Percentiles rank a stretch among this genome's conserved stretches.
Evolutionary conservation across 1,284 basidiomycete genomes (phyloP).

Genomic region (Lignosus rhinocerotis): DNA sequence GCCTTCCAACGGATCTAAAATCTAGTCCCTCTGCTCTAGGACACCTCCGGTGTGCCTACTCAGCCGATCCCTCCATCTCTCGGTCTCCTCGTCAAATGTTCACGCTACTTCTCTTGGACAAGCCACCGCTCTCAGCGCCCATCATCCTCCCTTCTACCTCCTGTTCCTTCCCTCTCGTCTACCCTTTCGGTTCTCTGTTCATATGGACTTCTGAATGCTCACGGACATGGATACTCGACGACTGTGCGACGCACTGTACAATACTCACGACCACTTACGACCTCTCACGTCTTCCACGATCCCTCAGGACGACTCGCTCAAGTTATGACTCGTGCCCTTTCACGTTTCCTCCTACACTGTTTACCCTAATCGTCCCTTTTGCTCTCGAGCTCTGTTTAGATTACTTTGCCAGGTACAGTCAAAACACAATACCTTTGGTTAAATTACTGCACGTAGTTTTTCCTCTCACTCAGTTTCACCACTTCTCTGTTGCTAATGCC

Average conservation of each 20-base stretch:
- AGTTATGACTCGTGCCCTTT: not conserved
- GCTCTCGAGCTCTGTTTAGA: not conserved
- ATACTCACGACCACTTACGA: not conserved
- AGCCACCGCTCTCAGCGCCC: not conserved
- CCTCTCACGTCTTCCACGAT: not conserved
- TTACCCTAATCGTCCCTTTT: not conserved
- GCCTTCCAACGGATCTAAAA: not conserved
- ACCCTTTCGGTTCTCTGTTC: not conserved
- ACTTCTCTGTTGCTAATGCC: not conserved
- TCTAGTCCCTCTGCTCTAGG: too few species aligned
- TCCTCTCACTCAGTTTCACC: not conserved
- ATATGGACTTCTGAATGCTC: not conserved
- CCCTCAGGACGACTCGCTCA: not conserved
- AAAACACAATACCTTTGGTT: too few species aligned
- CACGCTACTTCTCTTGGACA: not conserved
- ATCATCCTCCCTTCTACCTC: not conserved
- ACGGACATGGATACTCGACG: not conserved
- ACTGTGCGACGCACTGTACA: not conserved
- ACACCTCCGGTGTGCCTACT: not conserved
- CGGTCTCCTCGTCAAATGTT: not conserved
- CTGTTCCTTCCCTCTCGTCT: not conserved
- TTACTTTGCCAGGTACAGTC: too few species aligned
- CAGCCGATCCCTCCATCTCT: not conserved
- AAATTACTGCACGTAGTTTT: too few species aligned
- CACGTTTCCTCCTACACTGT: not conserved